Conservation (phyloP, 179 eudicot genomes). For the Beta corolliflora region DNA sequence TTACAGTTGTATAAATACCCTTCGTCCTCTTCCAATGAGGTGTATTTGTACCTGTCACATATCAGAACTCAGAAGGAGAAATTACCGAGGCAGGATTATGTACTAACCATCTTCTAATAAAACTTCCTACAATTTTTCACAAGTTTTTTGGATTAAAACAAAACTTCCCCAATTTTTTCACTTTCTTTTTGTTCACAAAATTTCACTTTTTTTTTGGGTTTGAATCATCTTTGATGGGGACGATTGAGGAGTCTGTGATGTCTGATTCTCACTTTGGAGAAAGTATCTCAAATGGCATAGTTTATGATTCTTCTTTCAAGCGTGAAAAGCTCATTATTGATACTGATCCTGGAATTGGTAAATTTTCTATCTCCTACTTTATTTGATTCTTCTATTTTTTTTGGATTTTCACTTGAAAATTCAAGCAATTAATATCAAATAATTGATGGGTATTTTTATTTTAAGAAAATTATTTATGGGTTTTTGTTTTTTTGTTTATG, state of each 20-base stretch:
- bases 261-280: conserved; percentile 27
- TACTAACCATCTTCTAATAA: neutral
- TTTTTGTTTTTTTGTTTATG: neutral
- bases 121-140: neutral
- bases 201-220: neutral
- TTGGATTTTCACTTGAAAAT: neutral
- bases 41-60: neutral
- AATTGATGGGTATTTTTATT: neutral
- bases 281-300: conserved; percentile 18
- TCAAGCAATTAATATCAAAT: neutral
- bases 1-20: neutral
- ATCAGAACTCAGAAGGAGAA: neutral
- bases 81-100: neutral
- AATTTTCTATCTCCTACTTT: neutral
- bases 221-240: conserved; percentile 22
- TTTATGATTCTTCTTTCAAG: conserved; percentile 7
- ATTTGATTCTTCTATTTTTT: neutral
- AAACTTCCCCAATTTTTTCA: neutral
- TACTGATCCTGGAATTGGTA: conserved; percentile 96
- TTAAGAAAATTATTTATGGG: neutral
- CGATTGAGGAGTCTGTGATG: conserved; percentile 22
- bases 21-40: neutral
- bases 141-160: neutral
- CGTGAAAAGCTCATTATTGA: conserved; percentile 78
- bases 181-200: neutral